phyloP scores from a whole-genome alignment of 2,329 filamentous ascomycete species.

The Alternaria sp. region DNA sequence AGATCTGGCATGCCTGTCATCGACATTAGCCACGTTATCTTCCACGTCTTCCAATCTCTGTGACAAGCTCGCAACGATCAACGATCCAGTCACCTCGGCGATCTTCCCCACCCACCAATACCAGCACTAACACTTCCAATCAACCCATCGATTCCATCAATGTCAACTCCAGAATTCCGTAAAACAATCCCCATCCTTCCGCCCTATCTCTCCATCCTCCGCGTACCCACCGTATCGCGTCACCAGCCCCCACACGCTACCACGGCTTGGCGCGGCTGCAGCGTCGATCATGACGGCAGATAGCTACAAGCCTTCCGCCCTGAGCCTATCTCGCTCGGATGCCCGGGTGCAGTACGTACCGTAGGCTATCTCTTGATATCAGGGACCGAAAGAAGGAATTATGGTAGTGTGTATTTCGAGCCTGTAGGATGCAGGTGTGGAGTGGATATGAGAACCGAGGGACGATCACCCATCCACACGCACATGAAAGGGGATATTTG shows the following conservation, averaged over 20 bases:
- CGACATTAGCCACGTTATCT: not conserved
- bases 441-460: not conserved
- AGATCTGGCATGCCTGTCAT: not conserved
- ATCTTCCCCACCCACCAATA: not conserved
- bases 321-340: not conserved
- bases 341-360: not conserved
- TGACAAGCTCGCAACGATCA: not conserved
- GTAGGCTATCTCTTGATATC: not conserved
- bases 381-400: not conserved
- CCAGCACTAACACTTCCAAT: not conserved
- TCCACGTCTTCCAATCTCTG: not conserved
- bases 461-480: not conserved
- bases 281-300: conserved; percentile 2
- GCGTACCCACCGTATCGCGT: not conserved
- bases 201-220: not conserved
- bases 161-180: not conserved
- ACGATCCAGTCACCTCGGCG: not conserved
- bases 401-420: not conserved
- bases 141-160: not conserved
- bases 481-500: not conserved
- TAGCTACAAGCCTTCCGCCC: not conserved
- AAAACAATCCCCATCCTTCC: not conserved
- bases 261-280: not conserved
- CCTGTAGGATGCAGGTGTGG: not conserved
- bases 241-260: conserved; percentile 1